Base-by-base conservation (phyloP, 805 yeast genomes). In the Candida ulmi region DNA sequence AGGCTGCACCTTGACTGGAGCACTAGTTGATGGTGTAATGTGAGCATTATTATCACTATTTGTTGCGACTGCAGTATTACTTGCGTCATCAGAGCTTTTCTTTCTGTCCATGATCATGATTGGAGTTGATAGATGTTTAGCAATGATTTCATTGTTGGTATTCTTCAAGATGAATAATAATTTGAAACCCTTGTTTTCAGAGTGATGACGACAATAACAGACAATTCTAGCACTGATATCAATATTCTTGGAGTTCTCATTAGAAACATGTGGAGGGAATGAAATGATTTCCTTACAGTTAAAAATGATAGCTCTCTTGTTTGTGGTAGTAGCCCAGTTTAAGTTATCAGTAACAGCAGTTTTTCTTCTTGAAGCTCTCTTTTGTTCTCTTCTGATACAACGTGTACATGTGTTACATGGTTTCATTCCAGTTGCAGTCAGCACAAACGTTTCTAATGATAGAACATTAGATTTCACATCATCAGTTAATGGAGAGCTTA, bases 161-260 rank as follows among this genome's bases (percentile, higher is more conserved):
- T 90, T 79, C 45, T 77, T 80, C 36, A 91, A 55, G 3, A 83
- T 76, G 45, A 86, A 77, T 34, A 86, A 62, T 30, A 85, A 65
- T 54, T 77, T 78, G 66, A 90, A 91, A 2, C 99, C 99, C 30
- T 73, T 73, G n/a, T 80, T 68, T 46, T 90, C 96, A 48, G 80
- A 78, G 62, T 93, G 99, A 62, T 93, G 99, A 48, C 98, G 78
- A 64, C 98, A 93, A 60, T 93, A 91, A 62, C 99, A 91, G 9
- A 91, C 91, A 31, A 93, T 78, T 61, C 99, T 76, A 18, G 96
- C 66, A 17, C 77, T 75, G 5, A 79, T 57, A 36, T 72, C 78
- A 16, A 76, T 52, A 27, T 52, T 54, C 33, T 65, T 66, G 13
- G 60, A 57, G 34, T 51, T 48, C n/a, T 56, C 42, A 13, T 30